These are phyloP conservation scores for Limnomonas spitsbergensis DNA, from an alignment of 139 green algal species.

Conservation along the genomic window DNA sequence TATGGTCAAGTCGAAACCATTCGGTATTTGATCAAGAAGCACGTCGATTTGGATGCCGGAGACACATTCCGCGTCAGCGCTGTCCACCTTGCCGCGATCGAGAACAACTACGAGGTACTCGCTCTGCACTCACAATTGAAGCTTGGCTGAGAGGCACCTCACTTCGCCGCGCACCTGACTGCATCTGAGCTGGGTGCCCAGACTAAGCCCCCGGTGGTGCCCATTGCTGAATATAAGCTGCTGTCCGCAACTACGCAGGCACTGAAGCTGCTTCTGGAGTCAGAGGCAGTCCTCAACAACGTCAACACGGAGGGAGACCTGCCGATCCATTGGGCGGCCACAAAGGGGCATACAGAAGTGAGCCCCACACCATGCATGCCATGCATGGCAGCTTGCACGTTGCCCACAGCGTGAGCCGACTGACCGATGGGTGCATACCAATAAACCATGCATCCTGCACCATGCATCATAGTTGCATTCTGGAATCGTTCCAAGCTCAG, in stretches of 20 bases:
- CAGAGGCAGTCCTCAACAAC: not conserved
- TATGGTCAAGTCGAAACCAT: not conserved
- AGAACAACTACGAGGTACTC: conserved; percentile 15
- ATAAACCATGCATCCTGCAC: no score
- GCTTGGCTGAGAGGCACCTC: no score
- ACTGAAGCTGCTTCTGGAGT: not conserved
- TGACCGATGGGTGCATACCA: no score
- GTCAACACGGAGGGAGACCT: conserved; percentile 32
- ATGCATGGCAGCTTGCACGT: not conserved
- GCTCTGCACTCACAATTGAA: no score
- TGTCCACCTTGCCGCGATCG: conserved; percentile 47
- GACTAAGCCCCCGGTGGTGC: no score
- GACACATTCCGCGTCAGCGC: conserved; percentile 43
- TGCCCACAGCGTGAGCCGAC: not conserved
- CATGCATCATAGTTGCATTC: no score
- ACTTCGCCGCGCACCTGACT: no score
- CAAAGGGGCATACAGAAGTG: conserved; percentile 25
- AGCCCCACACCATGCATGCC: not conserved
- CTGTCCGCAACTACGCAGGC: no score
- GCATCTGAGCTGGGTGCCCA: no score
- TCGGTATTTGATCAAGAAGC: conserved; percentile 44
- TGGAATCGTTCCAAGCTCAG: no score
- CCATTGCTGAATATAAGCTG: no score
- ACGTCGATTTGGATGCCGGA: conserved; percentile 46
- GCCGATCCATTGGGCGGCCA: conserved; percentile 49